Percentiles rank a stretch among this genome's conserved stretches.
Evolutionary conservation across 83 land plant genomes (phyloP).

Genomic region (Diphasiastrum complanatum): DNA sequence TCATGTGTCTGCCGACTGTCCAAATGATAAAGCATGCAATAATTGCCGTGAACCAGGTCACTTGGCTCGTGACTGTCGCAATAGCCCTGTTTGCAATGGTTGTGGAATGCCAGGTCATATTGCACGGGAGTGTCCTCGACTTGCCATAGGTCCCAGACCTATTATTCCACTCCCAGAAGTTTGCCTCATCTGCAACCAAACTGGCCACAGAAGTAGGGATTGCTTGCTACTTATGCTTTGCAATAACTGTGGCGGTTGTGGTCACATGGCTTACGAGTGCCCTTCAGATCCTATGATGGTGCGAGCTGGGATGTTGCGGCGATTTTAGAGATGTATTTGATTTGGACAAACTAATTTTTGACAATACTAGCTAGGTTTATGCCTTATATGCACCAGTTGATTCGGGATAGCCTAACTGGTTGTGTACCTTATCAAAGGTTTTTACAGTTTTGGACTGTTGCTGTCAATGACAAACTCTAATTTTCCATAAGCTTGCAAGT

Average conservation of each 20-base stretch:
- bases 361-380: no score
- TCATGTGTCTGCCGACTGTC: constrained; percentile 40
- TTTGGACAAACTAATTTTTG: no score
- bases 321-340: no score
- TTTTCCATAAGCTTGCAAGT: no score
- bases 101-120: constrained; percentile 41
- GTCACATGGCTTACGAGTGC: constrained; percentile 41
- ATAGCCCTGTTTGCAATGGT: constrained; percentile 42
- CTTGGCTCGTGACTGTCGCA: constrained; percentile 38
- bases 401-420: no score
- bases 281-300: constrained; percentile 36
- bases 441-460: no score
- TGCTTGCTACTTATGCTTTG: constrained; percentile 29
- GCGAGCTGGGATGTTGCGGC: no score
- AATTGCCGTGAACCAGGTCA: constrained; percentile 49
- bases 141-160: constrained; percentile 11
- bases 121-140: constrained; percentile 34
- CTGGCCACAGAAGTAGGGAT: constrained; percentile 35
- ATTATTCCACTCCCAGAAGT: constrained; percentile 15
- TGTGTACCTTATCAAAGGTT: no score
- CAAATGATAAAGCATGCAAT: constrained; percentile 47
- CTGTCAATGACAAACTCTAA: no score
- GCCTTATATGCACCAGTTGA: no score
- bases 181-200: constrained; percentile 33
- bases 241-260: constrained; percentile 43